These are phyloP conservation scores for Mycothermus thermophilus DNA, from an alignment of 495 filamentous ascomycete species.

Conservation along the genomic window DNA sequence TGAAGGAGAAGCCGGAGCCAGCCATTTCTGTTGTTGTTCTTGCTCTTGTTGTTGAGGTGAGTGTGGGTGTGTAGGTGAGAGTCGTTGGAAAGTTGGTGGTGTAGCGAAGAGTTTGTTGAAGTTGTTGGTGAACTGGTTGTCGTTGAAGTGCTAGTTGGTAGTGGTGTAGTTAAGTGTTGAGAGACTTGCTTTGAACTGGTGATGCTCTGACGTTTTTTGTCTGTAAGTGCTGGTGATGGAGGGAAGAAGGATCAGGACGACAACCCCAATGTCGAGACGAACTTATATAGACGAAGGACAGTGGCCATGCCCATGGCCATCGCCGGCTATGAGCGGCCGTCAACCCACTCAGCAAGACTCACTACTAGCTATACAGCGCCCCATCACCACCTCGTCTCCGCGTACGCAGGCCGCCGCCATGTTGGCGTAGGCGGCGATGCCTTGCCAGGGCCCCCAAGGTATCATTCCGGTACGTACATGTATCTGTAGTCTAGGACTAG, in stretches of 20 bases:
- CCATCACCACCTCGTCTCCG: constrained; percentile 1
- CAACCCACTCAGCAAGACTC: background rate
- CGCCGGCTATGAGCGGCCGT: no score
- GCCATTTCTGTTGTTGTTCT: constrained; percentile 27
- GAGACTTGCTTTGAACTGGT: constrained; percentile 1
- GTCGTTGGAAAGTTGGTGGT: constrained; percentile 3
- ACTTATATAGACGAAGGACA: constrained; percentile 27
- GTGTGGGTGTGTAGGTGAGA: constrained; percentile 1
- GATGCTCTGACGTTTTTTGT: constrained; percentile 4
- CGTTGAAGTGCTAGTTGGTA: no score
- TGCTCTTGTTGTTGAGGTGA: constrained; percentile 14
- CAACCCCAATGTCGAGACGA: constrained; percentile 7
- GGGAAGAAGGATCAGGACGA: constrained; percentile 12
- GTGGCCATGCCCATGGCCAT: no score
- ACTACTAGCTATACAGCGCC: background rate
- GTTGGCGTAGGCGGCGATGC: constrained; percentile 8
- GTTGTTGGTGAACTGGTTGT: constrained; percentile 1
- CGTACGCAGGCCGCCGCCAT: no score
- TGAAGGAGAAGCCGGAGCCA: constrained; percentile 18
- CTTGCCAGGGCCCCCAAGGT: constrained; percentile 4
- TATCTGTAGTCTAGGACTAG: no score
- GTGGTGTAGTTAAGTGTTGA: background rate
- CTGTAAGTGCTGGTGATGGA: constrained; percentile 19
- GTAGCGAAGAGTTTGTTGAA: no score
- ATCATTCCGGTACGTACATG: constrained; percentile 8